phyloP scores from a whole-genome alignment of 2,329 filamentous ascomycete genomes.

The Scedosporium boydii region DNA sequence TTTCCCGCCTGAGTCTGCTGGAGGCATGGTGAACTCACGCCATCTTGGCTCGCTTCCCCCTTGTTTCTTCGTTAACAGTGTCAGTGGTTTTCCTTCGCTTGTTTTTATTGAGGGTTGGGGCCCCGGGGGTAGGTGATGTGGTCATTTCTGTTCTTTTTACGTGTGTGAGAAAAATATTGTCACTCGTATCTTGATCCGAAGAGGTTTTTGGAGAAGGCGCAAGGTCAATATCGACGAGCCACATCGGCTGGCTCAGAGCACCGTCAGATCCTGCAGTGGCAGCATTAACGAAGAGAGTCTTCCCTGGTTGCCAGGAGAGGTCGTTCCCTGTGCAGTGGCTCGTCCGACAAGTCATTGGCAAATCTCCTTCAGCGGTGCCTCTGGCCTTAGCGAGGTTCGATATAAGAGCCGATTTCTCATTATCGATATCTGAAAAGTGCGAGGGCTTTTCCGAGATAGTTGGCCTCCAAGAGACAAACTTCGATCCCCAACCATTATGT shows the following conservation, averaged over 20 bases:
- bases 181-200: too few species aligned
- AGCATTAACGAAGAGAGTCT: slow-evolving; percentile 48
- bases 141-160: too few species aligned
- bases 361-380: slow-evolving; percentile 22
- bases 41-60: too few species aligned
- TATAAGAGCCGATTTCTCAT: slow-evolving; percentile 22
- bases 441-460: not conserved
- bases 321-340: slow-evolving; percentile 13
- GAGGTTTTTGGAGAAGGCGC: too few species aligned
- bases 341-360: slow-evolving; percentile 17
- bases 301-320: slow-evolving; percentile 21
- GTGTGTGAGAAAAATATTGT: too few species aligned
- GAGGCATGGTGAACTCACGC: too few species aligned
- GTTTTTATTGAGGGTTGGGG: too few species aligned
- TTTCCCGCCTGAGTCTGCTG: too few species aligned
- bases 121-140: too few species aligned
- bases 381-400: slow-evolving; percentile 18
- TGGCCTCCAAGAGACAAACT: slow-evolving; percentile 35
- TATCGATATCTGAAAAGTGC: not conserved
- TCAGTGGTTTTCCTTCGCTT: too few species aligned
- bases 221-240: slow-evolving; percentile 42
- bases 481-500: slow-evolving; percentile 25
- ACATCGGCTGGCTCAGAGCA: slow-evolving; percentile 36
- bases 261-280: slow-evolving; percentile 36
- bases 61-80: too few species aligned